Evolutionary conservation across 2,329 filamentous ascomycete species (phyloP), one percentile per base, ranked within the genome.

Genomic region (Botrytis galanthina): DNA sequence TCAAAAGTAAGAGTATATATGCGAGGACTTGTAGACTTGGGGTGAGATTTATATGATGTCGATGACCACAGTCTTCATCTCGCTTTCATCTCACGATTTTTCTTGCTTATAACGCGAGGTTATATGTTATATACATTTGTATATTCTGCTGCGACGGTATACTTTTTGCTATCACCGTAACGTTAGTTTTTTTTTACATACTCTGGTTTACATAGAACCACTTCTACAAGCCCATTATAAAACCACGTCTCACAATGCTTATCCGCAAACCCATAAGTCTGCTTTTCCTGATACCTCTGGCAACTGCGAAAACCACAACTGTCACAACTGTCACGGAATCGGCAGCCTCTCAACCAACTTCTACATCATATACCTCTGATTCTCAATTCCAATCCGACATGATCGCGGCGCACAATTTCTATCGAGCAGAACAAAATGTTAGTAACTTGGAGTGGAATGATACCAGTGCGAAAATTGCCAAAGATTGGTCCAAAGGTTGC

Each of bases 371-470:
- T 75, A 84, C 83, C 2, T 79, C 82, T n/a, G 78, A 80, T 9
- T 57, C 77, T 1, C 75, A 78, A 5, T 87, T 88, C 80, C 76
- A 83, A 72, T 78, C 81, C 22, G 86, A 88, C n/a, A 82, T 93
- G 37, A 85, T 94, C 71, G 86, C 88, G 80, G 86, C 85, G 77
- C 92, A 89, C 54, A 94, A 94, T 81, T 81, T 84, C 66, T 93
- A 91, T 83, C 89, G 92, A 35, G 75, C 77, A 10, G 82, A 89
- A 74, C 90, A 94, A 82, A 88, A 89, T 77, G 91, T 90, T 46
- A 82, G 82, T 0, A 80, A 82, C 1, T 79, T 94, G 4, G 75
- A 77, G 5, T 94, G 92, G 91, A 94, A 94, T 82, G 78, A 82
- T 9, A 91, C 89, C 0, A 85, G 92, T 10, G 87, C 87, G 1